phyloP scores from a whole-genome alignment of 169 alveolate species.

The Plasmodium gallinaceum region DNA sequence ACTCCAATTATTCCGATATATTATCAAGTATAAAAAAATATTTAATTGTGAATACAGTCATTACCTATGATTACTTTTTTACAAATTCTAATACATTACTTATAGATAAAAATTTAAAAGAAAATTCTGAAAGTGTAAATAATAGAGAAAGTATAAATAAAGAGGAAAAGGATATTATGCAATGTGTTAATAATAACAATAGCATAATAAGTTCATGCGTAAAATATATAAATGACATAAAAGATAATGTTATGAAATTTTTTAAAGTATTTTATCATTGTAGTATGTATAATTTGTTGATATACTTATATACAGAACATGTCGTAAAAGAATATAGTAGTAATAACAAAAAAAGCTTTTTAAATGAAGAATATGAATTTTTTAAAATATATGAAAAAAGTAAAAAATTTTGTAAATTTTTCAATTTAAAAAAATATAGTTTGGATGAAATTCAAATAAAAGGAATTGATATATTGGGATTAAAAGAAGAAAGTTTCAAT shows the following conservation, averaged over 20 bases:
- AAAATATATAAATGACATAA: background rate
- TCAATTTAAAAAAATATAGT: background rate
- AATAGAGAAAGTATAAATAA: background rate
- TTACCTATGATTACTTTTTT: conserved; percentile 40
- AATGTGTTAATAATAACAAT: too few species aligned
- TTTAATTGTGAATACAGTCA: conserved; percentile 25
- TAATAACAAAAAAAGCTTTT: background rate
- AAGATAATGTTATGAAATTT: background rate
- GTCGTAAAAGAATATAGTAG: conserved; percentile 40
- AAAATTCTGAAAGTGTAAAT: background rate
- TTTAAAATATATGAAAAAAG: conserved; percentile 42
- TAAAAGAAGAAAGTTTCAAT: conserved; percentile 32
- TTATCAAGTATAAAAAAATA: conserved; percentile 7
- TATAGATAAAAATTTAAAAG: background rate
- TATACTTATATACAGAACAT: conserved; percentile 60
- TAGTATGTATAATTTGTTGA: conserved; percentile 18
- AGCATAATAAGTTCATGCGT: background rate
- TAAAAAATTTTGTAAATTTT: conserved; percentile 18
- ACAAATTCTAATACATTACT: conserved; percentile 15
- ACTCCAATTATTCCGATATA: background rate
- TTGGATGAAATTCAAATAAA: conserved; percentile 38
- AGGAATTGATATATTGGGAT: conserved; percentile 43
- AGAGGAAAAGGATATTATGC: background rate
- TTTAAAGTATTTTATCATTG: conserved; percentile 7
- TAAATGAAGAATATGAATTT: conserved; percentile 24